Conservation (phyloP, 208 protist genomes). For the Acanthamoeba sp. region DNA sequence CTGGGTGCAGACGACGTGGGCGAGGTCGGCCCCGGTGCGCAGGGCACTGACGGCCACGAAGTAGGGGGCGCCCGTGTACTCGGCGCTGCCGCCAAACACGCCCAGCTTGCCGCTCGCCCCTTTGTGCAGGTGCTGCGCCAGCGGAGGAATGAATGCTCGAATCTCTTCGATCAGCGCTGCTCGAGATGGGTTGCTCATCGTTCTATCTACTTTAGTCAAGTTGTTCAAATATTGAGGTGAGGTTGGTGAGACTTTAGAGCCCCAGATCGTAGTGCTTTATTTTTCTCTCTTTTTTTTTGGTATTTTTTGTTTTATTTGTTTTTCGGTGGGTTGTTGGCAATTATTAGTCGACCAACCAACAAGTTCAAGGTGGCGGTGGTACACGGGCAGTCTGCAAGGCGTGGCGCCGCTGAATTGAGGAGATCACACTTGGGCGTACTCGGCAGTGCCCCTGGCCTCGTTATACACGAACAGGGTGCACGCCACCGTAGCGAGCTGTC, state of each 20-base stretch:
- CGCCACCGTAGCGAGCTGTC: background rate
- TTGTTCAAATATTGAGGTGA: too few relatives aligned
- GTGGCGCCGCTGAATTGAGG: too few relatives aligned
- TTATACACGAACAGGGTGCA: background rate
- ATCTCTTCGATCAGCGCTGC: slow-evolving; percentile 33
- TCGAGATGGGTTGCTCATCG: background rate
- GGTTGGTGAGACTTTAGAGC: too few relatives aligned
- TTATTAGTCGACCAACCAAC: background rate
- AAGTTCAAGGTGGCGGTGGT: background rate
- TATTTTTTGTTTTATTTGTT: background rate
- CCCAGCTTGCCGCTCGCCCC: slow-evolving; percentile 87
- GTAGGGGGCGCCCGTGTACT: slow-evolving; percentile 93
- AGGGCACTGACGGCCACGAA: slow-evolving; percentile 88
- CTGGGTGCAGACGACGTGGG: slow-evolving; percentile 89
- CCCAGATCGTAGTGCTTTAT: too few relatives aligned
- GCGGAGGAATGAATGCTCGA: slow-evolving; percentile 75
- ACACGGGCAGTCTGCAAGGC: background rate
- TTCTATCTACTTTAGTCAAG: too few relatives aligned
- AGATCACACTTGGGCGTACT: background rate
- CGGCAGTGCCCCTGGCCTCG: background rate
- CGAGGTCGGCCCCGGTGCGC: slow-evolving; percentile 88
- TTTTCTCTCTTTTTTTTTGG: too few relatives aligned
- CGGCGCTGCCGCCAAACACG: slow-evolving; percentile 89
- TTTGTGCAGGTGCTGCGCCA: slow-evolving; percentile 83
- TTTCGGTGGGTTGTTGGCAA: background rate